Evolutionary conservation across 140 eudicot genomes (phyloP).

Genomic region (Bidens hawaiensis): DNA sequence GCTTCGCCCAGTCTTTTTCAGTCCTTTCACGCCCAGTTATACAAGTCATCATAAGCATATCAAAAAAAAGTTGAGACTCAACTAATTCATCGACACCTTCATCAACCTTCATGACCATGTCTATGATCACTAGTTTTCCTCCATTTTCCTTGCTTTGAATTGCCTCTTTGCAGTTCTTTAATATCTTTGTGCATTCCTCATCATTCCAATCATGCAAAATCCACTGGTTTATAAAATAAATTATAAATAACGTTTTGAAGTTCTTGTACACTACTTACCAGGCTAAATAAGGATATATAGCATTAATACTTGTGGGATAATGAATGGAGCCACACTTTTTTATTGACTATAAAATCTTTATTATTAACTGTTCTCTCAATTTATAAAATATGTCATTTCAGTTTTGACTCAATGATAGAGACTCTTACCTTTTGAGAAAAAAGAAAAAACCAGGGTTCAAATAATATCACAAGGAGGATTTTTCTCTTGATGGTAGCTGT

Average conservation of each 20-base stretch:
- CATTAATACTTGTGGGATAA: too few species aligned
- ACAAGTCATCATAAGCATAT: slow-evolving; percentile 39
- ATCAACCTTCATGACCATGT: slow-evolving; percentile 22
- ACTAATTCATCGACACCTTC: background rate
- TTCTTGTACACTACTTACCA: background rate
- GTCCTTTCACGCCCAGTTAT: slow-evolving; percentile 31
- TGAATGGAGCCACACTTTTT: background rate
- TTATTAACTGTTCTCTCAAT: too few species aligned
- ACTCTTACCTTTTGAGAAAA: too few species aligned
- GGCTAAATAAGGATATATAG: background rate
- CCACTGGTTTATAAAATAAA: slow-evolving; percentile 14
- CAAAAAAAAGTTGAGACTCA: slow-evolving; percentile 32
- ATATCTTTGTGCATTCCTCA: slow-evolving; percentile 29
- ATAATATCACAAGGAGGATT: too few species aligned
- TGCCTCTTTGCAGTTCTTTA: slow-evolving; percentile 22
- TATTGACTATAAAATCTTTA: too few species aligned
- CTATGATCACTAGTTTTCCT: slow-evolving; percentile 32
- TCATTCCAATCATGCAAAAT: slow-evolving; percentile 44
- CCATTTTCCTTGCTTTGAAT: slow-evolving; percentile 25
- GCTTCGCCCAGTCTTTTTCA: slow-evolving; percentile 43
- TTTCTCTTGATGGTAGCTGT: too few species aligned
- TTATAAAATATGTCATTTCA: too few species aligned
- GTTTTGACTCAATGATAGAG: too few species aligned
- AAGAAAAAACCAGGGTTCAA: too few species aligned
- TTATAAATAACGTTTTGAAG: background rate